phyloP scores from a whole-genome alignment of 2,329 filamentous ascomycete species.

The Colletotrichum kahawae region DNA sequence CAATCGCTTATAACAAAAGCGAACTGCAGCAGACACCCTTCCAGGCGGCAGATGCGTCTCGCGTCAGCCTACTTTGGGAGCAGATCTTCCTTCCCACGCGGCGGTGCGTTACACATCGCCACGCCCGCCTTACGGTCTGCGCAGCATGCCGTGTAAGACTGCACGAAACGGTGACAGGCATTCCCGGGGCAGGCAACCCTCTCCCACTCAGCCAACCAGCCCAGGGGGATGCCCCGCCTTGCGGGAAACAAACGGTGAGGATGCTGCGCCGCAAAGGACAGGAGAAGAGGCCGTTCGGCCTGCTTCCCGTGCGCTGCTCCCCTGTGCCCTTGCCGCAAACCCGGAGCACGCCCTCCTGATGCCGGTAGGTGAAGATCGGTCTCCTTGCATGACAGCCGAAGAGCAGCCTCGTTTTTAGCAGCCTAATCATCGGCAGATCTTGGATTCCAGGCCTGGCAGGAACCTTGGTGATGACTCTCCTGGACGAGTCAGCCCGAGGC shows the following conservation, averaged over 20 bases:
- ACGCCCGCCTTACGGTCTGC: background rate
- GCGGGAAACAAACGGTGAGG: background rate
- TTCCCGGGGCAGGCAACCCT: background rate
- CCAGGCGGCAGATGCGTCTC: background rate
- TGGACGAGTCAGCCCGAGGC: background rate
- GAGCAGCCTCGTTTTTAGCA: background rate
- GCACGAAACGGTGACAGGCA: background rate
- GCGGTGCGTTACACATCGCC: background rate
- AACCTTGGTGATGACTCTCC: background rate
- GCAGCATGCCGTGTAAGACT: background rate
- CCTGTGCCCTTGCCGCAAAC: background rate
- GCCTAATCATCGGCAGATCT: background rate
- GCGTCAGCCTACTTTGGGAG: background rate
- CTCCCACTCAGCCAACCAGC: background rate
- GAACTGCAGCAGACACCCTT: background rate
- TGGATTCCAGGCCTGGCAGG: background rate
- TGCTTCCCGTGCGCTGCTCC: background rate
- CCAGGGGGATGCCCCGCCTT: background rate
- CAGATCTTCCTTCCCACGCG: background rate
- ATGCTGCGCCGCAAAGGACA: background rate
- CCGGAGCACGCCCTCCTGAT: background rate
- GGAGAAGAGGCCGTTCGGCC: background rate
- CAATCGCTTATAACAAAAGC: background rate
- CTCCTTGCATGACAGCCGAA: background rate
- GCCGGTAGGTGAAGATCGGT: background rate